phyloP scores from a whole-genome alignment of 2,329 filamentous ascomycete species.

The Monilinia fructigena region DNA sequence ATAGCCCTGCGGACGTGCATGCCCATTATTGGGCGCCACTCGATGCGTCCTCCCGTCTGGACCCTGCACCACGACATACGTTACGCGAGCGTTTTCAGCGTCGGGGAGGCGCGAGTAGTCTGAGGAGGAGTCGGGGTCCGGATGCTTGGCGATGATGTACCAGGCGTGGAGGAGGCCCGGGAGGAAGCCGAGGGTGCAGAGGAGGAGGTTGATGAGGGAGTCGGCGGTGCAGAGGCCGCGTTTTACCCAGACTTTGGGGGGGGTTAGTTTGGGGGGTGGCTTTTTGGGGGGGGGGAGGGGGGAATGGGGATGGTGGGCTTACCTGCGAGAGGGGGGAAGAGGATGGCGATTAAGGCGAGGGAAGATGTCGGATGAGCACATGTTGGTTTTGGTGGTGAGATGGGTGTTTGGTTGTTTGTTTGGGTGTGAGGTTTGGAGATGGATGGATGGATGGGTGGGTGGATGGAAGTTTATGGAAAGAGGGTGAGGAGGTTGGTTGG shows the following conservation, averaged over 20 bases:
- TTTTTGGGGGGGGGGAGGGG: no score
- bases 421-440: no score
- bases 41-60: conserved; percentile 42
- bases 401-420: no score
- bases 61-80: conserved; percentile 73
- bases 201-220: conserved; percentile 90
- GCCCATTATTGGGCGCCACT: conserved; percentile 33
- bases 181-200: conserved; percentile 75
- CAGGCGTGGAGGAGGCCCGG: conserved; percentile 92
- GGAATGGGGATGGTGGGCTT: conserved; percentile 40
- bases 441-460: no score
- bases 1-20: conserved; percentile 30
- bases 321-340: conserved; percentile 67
- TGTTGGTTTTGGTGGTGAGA: conserved; percentile 36
- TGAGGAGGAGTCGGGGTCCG: conserved; percentile 76
- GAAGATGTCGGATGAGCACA: conserved; percentile 63
- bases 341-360: conserved; percentile 62
- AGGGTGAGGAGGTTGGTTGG: neutral
- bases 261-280: neutral
- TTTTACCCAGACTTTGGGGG: conserved; percentile 83
- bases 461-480: no score
- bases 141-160: conserved; percentile 95
- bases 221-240: conserved; percentile 88
- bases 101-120: conserved; percentile 52
- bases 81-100: conserved; percentile 60